Base-by-base conservation (phyloP, 2,329 filamentous ascomycete genomes). In the Sporothrix pseudoabietina region DNA sequence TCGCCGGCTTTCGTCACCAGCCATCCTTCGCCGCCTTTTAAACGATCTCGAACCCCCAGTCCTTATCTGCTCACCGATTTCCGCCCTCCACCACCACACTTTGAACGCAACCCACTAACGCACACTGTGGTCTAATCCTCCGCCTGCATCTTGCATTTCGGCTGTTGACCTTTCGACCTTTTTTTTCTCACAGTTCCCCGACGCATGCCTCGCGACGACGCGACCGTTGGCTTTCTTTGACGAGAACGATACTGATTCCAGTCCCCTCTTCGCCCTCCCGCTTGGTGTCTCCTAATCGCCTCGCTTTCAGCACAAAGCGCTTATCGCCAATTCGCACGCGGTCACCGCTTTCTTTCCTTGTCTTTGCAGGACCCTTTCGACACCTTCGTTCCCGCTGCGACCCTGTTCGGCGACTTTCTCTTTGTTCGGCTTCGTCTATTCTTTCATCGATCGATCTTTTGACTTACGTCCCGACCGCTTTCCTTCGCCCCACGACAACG, bases 251-350 rank as follows among this genome's bases (percentile, higher is more conserved):
- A 26, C 12, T 19, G 44, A 19, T 4, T 49, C 14, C 14, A 49
- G 61, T 66, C 61, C 39, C 6, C 22, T 47, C 41, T 19, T 22
- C 39, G 61, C n/a, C 22, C 22, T 35, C 41, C 35, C 8, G 30
- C 57, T 12, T 41, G 16, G n/a, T 16, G n/a, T 16, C 61, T 30
- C 16, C 12, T 47, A 47, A 66, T 66, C 61, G 61, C 22, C 32
- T 30, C 22, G 12, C 10, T 54, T 49, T 41, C 41, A 9, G 61
- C 47, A 32, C 47, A 59, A 69, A 69, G 73, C 65, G 70, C 70
- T 49, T 72, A 74, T 74, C 70, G 65, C 66, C 68, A 66, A 41
- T 49, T 49, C 52, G 39, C 68, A 69, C 74, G 47, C 52, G 30
- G 68, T 49, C 35, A 54, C 59, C 22, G 22, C 61, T 54, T 72